Evolutionary conservation across 1,139 yeast genomes (phyloP), one percentile per base, ranked within the genome.

Genomic region (Scheffersomyces insectosa): DNA sequence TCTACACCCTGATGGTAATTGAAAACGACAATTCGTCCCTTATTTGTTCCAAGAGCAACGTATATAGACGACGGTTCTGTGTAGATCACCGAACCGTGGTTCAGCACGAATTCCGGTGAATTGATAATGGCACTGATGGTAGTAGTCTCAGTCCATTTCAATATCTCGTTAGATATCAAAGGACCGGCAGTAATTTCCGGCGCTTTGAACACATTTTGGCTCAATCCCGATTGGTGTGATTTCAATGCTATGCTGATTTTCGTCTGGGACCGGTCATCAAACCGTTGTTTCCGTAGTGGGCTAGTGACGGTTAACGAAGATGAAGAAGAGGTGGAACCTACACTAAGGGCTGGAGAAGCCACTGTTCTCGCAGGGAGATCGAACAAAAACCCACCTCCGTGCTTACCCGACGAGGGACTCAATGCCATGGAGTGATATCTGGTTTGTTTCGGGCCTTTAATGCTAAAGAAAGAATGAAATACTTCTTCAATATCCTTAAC

Each of bases 31-130:
- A 86, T 70, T 37, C 60, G 65, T 1, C 91, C 91, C 39, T 71
- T 71, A 1, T 73, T 55, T 0, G 95, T 87, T 2, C 89, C 95
- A 10, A 88, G 56, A 0, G 79, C 80, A 2, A 88, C 70, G 42
- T 70, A 70, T 7, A 66, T 44, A 3, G 81, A 70, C 1, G 82
- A 74, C 0, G 83, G 72, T 3, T 72, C 66, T 7, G 85, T 55
- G 20, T 66, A 63, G 0, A 74, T 65, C 0, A 83, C 77, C 1
- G 61, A 56, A 0, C 95, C 96, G 51, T 76, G 73, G 2, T 46
- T 42, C 5, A 51, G 36, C 2, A 56, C 27, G 44, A 70, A 70
- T 3, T 55, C 62, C 2, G 55, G 30, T 2, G 69, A 54, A 38
- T 57, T 57, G 36, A 65, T 54, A 7, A 54, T 42, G 2, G 47